phyloP scores from a whole-genome alignment of 495 filamentous ascomycete species.

The Tuber indicum region DNA sequence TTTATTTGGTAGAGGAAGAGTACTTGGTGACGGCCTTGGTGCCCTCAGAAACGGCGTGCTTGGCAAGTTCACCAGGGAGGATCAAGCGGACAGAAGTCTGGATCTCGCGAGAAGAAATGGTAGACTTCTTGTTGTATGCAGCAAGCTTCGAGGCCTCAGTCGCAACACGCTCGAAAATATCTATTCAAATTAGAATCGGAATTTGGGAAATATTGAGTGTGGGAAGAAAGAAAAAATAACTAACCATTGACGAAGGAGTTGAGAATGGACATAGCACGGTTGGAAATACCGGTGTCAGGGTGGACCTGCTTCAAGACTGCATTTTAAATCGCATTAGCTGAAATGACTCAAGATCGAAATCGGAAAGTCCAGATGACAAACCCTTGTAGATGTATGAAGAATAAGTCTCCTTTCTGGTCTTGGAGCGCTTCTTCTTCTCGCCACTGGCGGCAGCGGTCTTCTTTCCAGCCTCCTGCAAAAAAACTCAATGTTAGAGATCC shows the following conservation, averaged over 20 bases:
- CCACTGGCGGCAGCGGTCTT: constrained; percentile 87
- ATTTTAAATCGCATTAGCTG: constrained; percentile 33
- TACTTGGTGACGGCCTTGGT: constrained; percentile 99
- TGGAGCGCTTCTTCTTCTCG: constrained; percentile 99
- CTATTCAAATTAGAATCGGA: constrained; percentile 50
- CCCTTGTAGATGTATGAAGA: constrained; percentile 99
- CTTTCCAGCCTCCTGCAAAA: constrained; percentile 76
- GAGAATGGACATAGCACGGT: constrained; percentile 98
- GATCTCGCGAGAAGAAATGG: constrained; percentile 98
- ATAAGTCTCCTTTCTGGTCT: constrained; percentile 99
- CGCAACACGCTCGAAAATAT: constrained; percentile 99
- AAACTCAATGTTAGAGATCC: constrained; percentile 16
- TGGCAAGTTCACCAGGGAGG: constrained; percentile 95
- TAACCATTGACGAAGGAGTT: constrained; percentile 99
- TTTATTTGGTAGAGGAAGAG: constrained; percentile 98
- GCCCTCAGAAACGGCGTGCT: constrained; percentile 98
- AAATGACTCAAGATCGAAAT: constrained; percentile 18
- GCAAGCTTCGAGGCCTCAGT: constrained; percentile 98
- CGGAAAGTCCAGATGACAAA: constrained; percentile 47
- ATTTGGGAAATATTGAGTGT: constrained; percentile 5
- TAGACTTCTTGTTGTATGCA: constrained; percentile 99
- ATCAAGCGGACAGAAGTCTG: constrained; percentile 98
- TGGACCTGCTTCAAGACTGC: constrained; percentile 99
- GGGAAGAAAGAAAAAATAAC: constrained; percentile 37
- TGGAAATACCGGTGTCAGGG: constrained; percentile 99